A percentile compares a stretch with the other conserved stretches of the same genome.
Evolutionary conservation across 495 filamentous ascomycete genomes (phyloP).

Genomic region (Emericellopsis terricola): DNA sequence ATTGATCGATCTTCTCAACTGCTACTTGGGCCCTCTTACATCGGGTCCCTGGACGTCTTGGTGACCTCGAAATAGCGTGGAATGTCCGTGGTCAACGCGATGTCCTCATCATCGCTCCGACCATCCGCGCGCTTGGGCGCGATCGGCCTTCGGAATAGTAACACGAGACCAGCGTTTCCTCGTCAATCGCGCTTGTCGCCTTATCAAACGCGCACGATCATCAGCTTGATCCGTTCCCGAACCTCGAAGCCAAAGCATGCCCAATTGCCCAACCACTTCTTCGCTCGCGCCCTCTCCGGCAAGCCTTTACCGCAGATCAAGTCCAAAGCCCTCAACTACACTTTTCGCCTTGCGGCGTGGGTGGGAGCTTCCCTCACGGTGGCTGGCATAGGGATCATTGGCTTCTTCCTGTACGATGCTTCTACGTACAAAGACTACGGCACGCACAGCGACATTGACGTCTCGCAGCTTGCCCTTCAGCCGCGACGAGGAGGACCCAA

Average conservation of each 20-base stretch:
- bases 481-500: conserved; percentile 83
- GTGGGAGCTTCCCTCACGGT: conserved; percentile 28
- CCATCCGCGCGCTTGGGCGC: too few relatives aligned
- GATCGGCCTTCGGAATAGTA: too few relatives aligned
- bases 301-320: conserved; percentile 26
- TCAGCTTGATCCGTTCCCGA: too few relatives aligned
- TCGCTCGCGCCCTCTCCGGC: conserved; percentile 20
- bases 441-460: conserved; percentile 49
- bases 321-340: conserved; percentile 27
- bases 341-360: conserved; percentile 29
- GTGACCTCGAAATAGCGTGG: too few relatives aligned
- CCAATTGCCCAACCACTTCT: background rate
- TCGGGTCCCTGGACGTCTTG: too few relatives aligned
- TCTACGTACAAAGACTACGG: conserved; percentile 64
- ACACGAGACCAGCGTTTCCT: too few relatives aligned
- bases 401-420: conserved; percentile 90
- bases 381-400: conserved; percentile 36
- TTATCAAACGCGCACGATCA: too few relatives aligned
- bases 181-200: too few relatives aligned
- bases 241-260: background rate
- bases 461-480: conserved; percentile 65
- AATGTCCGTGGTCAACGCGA: too few relatives aligned
- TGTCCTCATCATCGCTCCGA: too few relatives aligned
- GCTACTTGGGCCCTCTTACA: too few relatives aligned
- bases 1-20: too few relatives aligned